These are phyloP conservation scores for Mallotus nudiflorus DNA, from an alignment of 345 rosid species.

Conservation along the genomic window DNA sequence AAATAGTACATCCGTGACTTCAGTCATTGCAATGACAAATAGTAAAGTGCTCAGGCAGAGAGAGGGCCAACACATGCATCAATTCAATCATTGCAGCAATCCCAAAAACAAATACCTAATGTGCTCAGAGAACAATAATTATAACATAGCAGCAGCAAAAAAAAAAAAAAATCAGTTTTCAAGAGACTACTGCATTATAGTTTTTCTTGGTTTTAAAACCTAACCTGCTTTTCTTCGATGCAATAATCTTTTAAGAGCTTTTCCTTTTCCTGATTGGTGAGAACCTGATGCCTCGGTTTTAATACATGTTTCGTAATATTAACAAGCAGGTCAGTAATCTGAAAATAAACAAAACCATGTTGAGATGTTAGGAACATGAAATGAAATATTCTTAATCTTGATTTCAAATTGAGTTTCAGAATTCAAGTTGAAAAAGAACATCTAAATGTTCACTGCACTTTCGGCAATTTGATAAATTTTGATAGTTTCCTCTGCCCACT, in stretches of 20 bases:
- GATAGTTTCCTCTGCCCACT: neutral
- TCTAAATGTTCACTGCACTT: neutral
- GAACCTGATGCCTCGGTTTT: constrained; percentile 66
- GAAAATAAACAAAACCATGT: neutral
- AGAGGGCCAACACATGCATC: neutral
- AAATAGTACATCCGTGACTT: neutral
- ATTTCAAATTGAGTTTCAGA: neutral
- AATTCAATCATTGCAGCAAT: neutral
- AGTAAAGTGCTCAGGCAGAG: neutral
- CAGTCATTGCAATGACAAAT: too few species aligned
- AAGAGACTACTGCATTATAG: neutral
- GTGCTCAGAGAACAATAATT: neutral
- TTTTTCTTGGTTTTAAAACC: constrained; percentile 12
- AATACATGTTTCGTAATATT: constrained; percentile 81
- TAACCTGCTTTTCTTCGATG: constrained; percentile 88
- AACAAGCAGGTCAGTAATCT: constrained; percentile 42
- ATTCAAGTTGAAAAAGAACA: neutral
- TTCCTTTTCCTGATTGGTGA: constrained; percentile 62
- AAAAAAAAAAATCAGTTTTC: neutral
- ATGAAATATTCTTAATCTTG: neutral
- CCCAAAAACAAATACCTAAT: neutral
- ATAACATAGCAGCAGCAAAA: constrained; percentile 1
- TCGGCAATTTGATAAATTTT: neutral
- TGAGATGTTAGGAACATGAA: neutral
- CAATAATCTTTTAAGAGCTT: constrained; percentile 58